These are phyloP conservation scores for Aspergillus sp. DNA, from an alignment of 2,329 filamentous ascomycete species.

Conservation along the genomic window DNA sequence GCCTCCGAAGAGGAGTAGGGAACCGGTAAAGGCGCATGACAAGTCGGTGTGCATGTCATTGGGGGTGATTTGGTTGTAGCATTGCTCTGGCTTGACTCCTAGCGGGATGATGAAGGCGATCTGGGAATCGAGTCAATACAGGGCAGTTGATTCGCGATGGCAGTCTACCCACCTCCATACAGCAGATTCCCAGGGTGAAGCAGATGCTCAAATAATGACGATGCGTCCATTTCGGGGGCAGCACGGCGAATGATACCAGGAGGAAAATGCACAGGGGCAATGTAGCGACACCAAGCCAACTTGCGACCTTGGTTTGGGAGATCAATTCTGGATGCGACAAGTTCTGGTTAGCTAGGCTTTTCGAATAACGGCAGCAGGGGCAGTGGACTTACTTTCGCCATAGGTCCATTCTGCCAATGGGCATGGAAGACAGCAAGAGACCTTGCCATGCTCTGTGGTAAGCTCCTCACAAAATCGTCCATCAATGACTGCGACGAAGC, in stretches of 20 bases:
- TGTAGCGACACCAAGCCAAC: constrained; percentile 78
- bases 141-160: neutral
- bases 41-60: constrained; percentile 83
- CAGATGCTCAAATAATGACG: constrained; percentile 93
- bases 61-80: constrained; percentile 86
- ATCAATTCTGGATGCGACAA: constrained; percentile 46
- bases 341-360: neutral
- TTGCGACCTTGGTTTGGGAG: constrained; percentile 65
- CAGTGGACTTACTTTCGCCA: constrained; percentile 49
- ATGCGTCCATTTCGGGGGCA: constrained; percentile 86
- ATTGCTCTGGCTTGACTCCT: constrained; percentile 75
- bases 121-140: constrained; percentile 44
- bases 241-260: constrained; percentile 72
- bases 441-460: constrained; percentile 44
- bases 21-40: constrained; percentile 84
- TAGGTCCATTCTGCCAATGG: constrained; percentile 79
- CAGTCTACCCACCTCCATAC: constrained; percentile 70
- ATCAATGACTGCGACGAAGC: constrained; percentile 52
- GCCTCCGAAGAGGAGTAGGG: constrained; percentile 82
- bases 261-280: constrained; percentile 73
- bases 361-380: too few species aligned
- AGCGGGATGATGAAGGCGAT: constrained; percentile 90
- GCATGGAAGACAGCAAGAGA: constrained; percentile 85
- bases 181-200: constrained; percentile 70
- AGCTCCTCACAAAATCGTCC: constrained; percentile 62